phyloP scores from a whole-genome alignment of 441 rosid species.

The Gossypium gossypioides region DNA sequence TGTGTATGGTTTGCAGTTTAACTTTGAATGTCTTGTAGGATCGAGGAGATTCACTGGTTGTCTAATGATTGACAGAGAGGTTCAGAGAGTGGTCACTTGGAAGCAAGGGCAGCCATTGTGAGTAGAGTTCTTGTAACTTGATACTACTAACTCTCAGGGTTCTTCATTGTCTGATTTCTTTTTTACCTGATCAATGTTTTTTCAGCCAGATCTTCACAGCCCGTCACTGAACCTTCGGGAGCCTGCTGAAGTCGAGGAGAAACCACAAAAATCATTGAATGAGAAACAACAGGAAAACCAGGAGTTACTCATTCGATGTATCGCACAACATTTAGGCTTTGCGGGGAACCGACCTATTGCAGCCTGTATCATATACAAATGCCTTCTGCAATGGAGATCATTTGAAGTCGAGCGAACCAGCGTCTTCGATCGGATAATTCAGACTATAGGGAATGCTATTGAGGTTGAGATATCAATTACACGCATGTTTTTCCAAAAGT shows the following conservation, averaged over 20 bases:
- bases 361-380: conserved; percentile 92
- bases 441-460: conserved; percentile 85
- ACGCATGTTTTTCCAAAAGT: neutral
- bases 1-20: neutral
- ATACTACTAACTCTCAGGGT: neutral
- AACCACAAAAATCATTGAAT: conserved; percentile 81
- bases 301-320: conserved; percentile 87
- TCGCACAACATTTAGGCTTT: conserved; percentile 80
- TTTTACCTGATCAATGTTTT: conserved; percentile 4
- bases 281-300: conserved; percentile 98
- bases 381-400: conserved; percentile 94
- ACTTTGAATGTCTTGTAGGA: neutral
- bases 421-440: conserved; percentile 89
- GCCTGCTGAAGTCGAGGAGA: conserved; percentile 58
- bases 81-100: conserved; percentile 71
- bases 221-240: conserved; percentile 68
- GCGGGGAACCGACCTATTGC: conserved; percentile 76
- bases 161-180: conserved; percentile 1
- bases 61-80: conserved; percentile 51
- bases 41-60: conserved; percentile 8
- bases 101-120: conserved; percentile 53
- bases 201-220: conserved; percentile 66
- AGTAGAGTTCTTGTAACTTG: conserved; percentile 13
- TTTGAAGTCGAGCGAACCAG: conserved; percentile 95
- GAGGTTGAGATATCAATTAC: conserved; percentile 49